These are phyloP conservation scores for Blastomyces parvus DNA, from an alignment of 2,329 filamentous ascomycete genomes.

Conservation along the genomic window DNA sequence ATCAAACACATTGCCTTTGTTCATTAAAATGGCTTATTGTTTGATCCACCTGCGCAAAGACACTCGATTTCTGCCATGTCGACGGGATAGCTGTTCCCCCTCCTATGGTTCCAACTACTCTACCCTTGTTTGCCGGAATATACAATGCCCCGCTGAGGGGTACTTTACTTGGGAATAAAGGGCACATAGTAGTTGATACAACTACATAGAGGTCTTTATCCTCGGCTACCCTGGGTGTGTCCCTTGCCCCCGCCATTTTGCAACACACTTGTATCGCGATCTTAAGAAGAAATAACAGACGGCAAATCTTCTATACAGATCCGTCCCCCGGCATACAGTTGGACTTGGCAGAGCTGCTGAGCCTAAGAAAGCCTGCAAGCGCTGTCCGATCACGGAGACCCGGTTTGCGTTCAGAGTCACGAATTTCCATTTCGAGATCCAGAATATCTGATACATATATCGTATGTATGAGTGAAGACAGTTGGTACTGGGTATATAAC, in stretches of 20 bases:
- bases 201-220: neutral
- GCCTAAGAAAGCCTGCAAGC: neutral
- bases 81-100: neutral
- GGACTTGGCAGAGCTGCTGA: neutral
- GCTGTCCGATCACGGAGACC: neutral
- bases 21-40: neutral
- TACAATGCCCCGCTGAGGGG: neutral
- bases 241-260: neutral
- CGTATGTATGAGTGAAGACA: neutral
- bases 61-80: neutral
- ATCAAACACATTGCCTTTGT: neutral
- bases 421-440: neutral
- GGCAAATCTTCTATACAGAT: neutral
- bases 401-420: neutral
- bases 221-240: neutral
- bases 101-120: neutral
- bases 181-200: neutral
- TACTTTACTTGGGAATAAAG: neutral
- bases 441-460: neutral
- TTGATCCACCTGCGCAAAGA: neutral
- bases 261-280: too few species aligned
- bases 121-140: neutral
- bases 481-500: conserved; percentile 4
- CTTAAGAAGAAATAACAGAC: neutral
- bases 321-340: neutral